Conservation (phyloP, 2,329 filamentous ascomycete genomes). For the Didymella pinodella region DNA sequence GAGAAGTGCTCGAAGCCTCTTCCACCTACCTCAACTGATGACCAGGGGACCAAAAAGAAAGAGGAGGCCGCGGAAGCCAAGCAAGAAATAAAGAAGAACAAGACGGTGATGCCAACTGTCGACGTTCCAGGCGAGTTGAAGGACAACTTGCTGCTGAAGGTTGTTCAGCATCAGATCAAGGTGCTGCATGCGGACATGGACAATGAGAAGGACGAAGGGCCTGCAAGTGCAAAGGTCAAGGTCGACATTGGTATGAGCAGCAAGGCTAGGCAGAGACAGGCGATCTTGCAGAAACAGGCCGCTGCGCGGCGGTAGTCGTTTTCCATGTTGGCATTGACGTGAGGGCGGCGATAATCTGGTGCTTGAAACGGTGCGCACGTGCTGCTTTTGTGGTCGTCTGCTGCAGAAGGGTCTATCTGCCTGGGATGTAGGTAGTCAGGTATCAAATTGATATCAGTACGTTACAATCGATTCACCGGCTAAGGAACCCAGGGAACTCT, state of each 20-base stretch:
- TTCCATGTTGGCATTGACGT: not conserved
- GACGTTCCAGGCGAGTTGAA: constrained; percentile 34
- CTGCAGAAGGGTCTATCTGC: not conserved
- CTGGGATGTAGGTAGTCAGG: not conserved
- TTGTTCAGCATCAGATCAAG: constrained; percentile 48
- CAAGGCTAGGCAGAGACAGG: not conserved
- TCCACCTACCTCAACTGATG: not conserved
- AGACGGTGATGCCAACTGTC: constrained; percentile 32
- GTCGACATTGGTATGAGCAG: not conserved
- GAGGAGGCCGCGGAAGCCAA: constrained; percentile 22
- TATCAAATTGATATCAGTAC: not conserved
- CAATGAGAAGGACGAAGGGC: constrained; percentile 22
- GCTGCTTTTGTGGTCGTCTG: not conserved
- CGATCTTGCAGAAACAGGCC: not conserved
- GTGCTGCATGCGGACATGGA: constrained; percentile 50
- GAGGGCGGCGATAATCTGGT: not conserved
- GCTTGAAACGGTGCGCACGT: no score
- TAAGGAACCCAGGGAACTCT: not conserved
- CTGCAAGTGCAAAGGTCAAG: constrained; percentile 4
- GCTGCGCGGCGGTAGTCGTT: not conserved
- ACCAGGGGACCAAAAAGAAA: constrained; percentile 9
- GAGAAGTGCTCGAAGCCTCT: constrained; percentile 31
- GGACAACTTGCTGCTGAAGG: constrained; percentile 40
- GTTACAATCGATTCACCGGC: not conserved
- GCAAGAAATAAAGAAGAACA: constrained; percentile 29